Evolutionary conservation across 2,329 filamentous ascomycete species (phyloP).

Genomic region (Aspergillus melleus): DNA sequence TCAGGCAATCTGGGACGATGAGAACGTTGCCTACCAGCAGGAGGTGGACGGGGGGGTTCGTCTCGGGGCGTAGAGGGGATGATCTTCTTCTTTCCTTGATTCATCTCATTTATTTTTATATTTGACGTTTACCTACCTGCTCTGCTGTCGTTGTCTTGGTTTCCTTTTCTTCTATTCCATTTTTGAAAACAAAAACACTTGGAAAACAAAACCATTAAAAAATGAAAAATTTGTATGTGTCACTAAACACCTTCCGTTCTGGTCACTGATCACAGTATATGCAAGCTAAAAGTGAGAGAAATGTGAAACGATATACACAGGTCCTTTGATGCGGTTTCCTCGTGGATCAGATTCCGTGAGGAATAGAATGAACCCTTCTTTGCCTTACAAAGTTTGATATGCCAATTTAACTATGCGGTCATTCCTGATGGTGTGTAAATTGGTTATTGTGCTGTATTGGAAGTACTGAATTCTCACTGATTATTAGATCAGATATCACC

Average conservation of each 20-base stretch:
- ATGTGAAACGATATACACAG: no score
- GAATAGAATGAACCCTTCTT: no score
- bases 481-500: no score
- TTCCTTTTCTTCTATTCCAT: not conserved
- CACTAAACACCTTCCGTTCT: not conserved
- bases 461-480: no score
- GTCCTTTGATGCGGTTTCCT: no score
- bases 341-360: no score
- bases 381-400: no score
- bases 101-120: not conserved
- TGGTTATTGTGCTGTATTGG: no score
- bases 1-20: not conserved
- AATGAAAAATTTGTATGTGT: not conserved
- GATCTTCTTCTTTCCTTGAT: not conserved
- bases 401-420: no score
- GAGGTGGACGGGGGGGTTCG: not conserved
- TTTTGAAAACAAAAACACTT: not conserved
- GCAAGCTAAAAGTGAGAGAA: no score
- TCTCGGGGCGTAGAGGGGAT: not conserved
- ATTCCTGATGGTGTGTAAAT: no score
- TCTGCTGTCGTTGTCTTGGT: not conserved
- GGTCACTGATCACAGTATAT: no score
- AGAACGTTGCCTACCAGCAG: not conserved
- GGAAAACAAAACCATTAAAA: not conserved
- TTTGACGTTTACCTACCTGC: not conserved